Conservation (phyloP, 1,284 basidiomycete species). For the Golubevia sp. region DNA sequence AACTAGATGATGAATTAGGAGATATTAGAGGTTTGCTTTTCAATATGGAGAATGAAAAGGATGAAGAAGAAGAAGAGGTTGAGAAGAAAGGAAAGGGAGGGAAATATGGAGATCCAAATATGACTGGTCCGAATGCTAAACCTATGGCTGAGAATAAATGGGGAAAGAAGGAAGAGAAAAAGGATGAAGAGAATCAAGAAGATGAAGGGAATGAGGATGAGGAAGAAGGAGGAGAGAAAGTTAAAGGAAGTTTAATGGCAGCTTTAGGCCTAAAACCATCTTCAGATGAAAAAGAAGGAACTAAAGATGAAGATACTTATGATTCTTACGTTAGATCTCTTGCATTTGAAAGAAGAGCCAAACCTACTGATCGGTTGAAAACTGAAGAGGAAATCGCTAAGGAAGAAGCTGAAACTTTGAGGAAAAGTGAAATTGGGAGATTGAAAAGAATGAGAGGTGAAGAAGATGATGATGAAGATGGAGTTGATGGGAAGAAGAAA, state of each 20-base stretch:
- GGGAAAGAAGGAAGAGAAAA: conserved; percentile 2
- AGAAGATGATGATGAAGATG: conserved; percentile 66
- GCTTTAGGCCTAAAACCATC: neutral
- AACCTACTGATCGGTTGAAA: conserved; percentile 93
- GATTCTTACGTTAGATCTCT: conserved; percentile 90
- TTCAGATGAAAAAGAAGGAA: no score
- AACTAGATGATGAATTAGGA: conserved; percentile 86
- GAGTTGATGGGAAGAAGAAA: conserved; percentile 25
- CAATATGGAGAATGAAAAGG: neutral
- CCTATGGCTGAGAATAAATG: no score
- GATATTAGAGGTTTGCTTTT: conserved; percentile 76
- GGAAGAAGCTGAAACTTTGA: conserved; percentile 83
- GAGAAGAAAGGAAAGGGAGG: conserved; percentile 5
- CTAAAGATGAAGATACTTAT: conserved; percentile 65
- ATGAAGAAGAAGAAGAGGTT: conserved; percentile 6
- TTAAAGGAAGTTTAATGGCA: neutral
- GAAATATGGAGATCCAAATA: conserved; percentile 3
- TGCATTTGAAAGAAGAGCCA: conserved; percentile 88
- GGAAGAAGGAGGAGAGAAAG: neutral
- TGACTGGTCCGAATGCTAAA: conserved; percentile 18
- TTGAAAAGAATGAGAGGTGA: conserved; percentile 85
- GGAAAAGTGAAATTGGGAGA: conserved; percentile 81
- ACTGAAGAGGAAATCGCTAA: conserved; percentile 90
- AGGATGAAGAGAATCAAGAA: neutral
- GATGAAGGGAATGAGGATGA: neutral